Conservation (phyloP, 768 basidiomycete species). For the Phaffia tasmanica region DNA sequence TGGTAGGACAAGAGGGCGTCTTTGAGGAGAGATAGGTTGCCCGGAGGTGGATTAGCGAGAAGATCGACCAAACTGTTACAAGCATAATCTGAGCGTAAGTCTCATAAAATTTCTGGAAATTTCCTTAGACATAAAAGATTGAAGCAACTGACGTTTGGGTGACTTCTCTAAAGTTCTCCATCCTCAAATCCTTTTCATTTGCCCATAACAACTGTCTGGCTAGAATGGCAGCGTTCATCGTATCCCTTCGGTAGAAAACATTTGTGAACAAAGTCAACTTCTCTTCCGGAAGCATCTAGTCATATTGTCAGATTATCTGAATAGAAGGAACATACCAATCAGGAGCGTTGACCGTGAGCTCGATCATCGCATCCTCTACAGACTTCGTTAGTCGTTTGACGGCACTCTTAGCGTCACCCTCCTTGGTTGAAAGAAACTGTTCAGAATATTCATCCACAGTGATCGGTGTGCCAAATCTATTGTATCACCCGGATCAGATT, state of each 20-base stretch:
- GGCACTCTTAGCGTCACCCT: constrained; percentile 56
- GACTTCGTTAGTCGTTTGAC: constrained; percentile 73
- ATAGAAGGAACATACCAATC: constrained; percentile 53
- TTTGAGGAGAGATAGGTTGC: constrained; percentile 53
- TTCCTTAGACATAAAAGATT: neutral
- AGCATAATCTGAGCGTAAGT: constrained; percentile 24
- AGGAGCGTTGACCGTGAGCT: constrained; percentile 77
- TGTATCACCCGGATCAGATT: constrained; percentile 6
- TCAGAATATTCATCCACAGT: constrained; percentile 59
- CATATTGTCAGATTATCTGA: neutral
- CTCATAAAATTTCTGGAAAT: neutral
- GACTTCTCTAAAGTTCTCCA: constrained; percentile 69
- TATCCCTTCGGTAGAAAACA: neutral
- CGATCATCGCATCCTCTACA: constrained; percentile 59
- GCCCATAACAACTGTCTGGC: constrained; percentile 89
- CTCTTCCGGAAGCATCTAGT: neutral
- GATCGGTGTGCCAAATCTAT: constrained; percentile 74
- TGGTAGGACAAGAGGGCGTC: constrained; percentile 73
- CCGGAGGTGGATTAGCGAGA: constrained; percentile 57
- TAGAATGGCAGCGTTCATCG: constrained; percentile 75
- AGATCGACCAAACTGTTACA: constrained; percentile 69
- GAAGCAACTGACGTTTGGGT: constrained; percentile 69
- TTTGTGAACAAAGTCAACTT: neutral
- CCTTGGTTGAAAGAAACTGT: constrained; percentile 60
- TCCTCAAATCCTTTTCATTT: constrained; percentile 58